Base-by-base conservation (phyloP, 2,329 filamentous ascomycete genomes). In the Fusarium begoniae region DNA sequence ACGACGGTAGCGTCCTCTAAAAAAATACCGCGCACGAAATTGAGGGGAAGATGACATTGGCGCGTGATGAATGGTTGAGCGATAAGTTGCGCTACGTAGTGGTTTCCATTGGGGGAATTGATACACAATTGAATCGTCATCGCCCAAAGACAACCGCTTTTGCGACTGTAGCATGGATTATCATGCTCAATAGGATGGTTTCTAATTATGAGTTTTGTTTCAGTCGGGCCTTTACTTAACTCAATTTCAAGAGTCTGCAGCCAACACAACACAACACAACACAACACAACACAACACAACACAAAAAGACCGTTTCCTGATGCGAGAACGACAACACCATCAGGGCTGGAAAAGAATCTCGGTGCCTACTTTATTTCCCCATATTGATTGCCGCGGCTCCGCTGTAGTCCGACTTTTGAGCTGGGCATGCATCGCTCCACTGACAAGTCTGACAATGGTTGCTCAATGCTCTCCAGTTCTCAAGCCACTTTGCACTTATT, bases 1-100 rank as follows among this genome's bases (percentile, higher is more conserved):
- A 43, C 28, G 30, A 43, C 24, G 30, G 38, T 35, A 55, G 40
- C 53, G 45, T 35, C 45, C 45, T 38, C 30, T 37, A 51, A 58
- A 71, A 55, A 63, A 70, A 71, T 72, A 22, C 67, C 69, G 63
- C 60, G 70, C 56, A 57, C 61, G 38, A 30, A 32, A 69, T 58
- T 59, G 67, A 70, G 67, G 69, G 61, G 67, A 55, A 59, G 37
- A 72, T 72, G 69, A 67, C 63, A 68, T 48, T 74, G 54, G n/a
- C 44, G 51, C 26, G 45, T 63, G 62, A 67, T 61, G 62, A 66
- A 59, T 73, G 71, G 70, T 44, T 63, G 66, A 45, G 60, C 8
- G 18, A 45, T 32, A 41, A 37, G 43, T 38, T 61, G 59, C 44
- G 17, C 32, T 61, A 62, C 40, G 40, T 38, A 50, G 47, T 48